Base-by-base conservation (phyloP, 805 yeast genomes). In the Candida nemodendra region DNA sequence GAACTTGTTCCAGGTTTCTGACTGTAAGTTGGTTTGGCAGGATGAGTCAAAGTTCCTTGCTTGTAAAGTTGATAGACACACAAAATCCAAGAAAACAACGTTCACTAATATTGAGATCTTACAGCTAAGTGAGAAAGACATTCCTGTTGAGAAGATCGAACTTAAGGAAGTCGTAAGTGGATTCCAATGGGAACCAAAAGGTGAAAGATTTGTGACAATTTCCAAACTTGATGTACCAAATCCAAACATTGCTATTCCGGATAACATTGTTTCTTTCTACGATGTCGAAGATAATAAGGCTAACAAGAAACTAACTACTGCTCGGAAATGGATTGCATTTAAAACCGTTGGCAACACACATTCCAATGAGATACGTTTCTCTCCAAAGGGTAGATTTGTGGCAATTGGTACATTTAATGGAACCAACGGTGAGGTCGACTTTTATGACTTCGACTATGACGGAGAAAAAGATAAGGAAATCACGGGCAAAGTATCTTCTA, bases 101-200 rank as follows among this genome's bases (percentile, higher is more conserved):
- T 89, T 88, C 74, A 81, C 96, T 41, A 88, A 88, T 61, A 74
- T 93, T 63, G 98, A 93, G 67, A 83, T 93, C 59, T 87, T 91
- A 76, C 84, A 87, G 57, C 66, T 89, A 41, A 72, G 74, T 43
- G 99, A 91, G 66, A 86, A 79, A 66, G 95, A 85, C 56, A 78
- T 91, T 51, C 98, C 99, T 22, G 95, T 90, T 44, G 97, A 90
- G 61, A 91, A 88, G 52, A 72, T 93, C 51, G 99, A 93, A 67
- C 74, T 90, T 59, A 87, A 87, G 66, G 96, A 93, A 45, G 81
- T 86, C 41, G 91, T 89, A 29, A 66, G 84, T 38, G 83, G 82
- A 62, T 84, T 93, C 66, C 90, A 87, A 39, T 93, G 98, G 98
- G 99, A 95, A 70, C 96, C 99, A 55, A 78, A 72, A 49, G 82